These are phyloP conservation scores for Yamadazyma mexicana DNA, from an alignment of 1,139 yeast genomes.

Conservation along the genomic window DNA sequence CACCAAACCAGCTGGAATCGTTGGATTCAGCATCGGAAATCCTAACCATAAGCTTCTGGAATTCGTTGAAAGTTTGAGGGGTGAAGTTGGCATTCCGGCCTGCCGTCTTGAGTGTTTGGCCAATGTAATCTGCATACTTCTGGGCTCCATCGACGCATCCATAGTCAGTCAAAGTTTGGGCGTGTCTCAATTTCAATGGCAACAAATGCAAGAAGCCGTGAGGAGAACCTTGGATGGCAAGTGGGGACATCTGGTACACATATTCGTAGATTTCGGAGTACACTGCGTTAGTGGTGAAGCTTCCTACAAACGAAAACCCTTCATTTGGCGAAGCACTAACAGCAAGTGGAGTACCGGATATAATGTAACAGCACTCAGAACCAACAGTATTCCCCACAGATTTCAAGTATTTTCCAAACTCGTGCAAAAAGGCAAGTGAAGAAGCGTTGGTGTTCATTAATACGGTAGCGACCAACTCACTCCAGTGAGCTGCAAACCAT, in stretches of 20 bases:
- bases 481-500: constrained; percentile 57
- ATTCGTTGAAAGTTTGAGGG: constrained; percentile 34
- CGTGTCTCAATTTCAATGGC: constrained; percentile 60
- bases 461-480: constrained; percentile 48
- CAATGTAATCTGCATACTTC: constrained; percentile 55
- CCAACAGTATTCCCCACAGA: constrained; percentile 38
- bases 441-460: constrained; percentile 40
- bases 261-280: constrained; percentile 77
- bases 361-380: constrained; percentile 47
- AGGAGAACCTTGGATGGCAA: constrained; percentile 16
- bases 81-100: constrained; percentile 42
- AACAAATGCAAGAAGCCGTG: constrained; percentile 55
- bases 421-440: constrained; percentile 44
- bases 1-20: constrained; percentile 59
- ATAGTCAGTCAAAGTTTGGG: constrained; percentile 62
- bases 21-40: constrained; percentile 41
- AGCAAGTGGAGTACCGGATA: constrained; percentile 50
- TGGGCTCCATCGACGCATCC: constrained; percentile 61
- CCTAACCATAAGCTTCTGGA: constrained; percentile 43
- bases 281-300: constrained; percentile 26
- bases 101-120: constrained; percentile 40
- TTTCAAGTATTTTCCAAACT: constrained; percentile 53
- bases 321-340: constrained; percentile 22
- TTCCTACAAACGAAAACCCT: constrained; percentile 28
- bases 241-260: constrained; percentile 31